These are phyloP conservation scores for Microstegium vimineum DNA, from an alignment of 176 grass and related monocot genomes.

Conservation along the genomic window DNA sequence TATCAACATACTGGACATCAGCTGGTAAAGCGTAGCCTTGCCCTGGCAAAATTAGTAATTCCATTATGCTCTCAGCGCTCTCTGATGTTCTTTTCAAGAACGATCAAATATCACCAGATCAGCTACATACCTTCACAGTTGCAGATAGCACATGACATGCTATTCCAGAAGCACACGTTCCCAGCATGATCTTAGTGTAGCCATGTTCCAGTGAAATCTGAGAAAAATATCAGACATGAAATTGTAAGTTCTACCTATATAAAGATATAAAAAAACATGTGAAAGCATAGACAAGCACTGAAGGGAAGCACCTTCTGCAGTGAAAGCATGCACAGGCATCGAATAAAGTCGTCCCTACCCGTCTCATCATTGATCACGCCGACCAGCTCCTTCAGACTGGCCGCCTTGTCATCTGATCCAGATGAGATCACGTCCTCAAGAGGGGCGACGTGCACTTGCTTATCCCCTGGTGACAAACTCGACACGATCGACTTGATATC, in stretches of 20 bases:
- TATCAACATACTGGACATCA: constrained; percentile 93
- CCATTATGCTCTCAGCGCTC: not conserved
- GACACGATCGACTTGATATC: constrained; percentile 53
- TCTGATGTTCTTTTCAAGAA: not conserved
- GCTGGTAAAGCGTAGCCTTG: constrained; percentile 92
- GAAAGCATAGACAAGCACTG: constrained; percentile 10
- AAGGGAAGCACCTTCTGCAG: constrained; percentile 70
- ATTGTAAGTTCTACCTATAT: not conserved
- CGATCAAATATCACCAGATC: not conserved
- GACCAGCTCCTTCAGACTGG: constrained; percentile 41
- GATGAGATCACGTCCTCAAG: constrained; percentile 53
- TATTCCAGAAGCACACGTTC: constrained; percentile 74
- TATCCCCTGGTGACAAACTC: constrained; percentile 36
- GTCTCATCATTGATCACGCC: constrained; percentile 60
- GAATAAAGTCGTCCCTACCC: constrained; percentile 79
- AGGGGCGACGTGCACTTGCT: constrained; percentile 42
- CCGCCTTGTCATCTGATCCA: constrained; percentile 19
- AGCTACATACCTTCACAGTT: constrained; percentile 66
- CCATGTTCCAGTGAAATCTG: constrained; percentile 76
- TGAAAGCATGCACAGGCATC: constrained; percentile 50
- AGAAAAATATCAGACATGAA: constrained; percentile 21
- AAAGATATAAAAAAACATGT: not conserved
- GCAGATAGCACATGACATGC: constrained; percentile 79
- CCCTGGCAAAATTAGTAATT: constrained; percentile 40
- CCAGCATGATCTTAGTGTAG: constrained; percentile 77